Base-by-base conservation (phyloP, 2,329 filamentous ascomycete species). In the Aspergillus sp. region DNA sequence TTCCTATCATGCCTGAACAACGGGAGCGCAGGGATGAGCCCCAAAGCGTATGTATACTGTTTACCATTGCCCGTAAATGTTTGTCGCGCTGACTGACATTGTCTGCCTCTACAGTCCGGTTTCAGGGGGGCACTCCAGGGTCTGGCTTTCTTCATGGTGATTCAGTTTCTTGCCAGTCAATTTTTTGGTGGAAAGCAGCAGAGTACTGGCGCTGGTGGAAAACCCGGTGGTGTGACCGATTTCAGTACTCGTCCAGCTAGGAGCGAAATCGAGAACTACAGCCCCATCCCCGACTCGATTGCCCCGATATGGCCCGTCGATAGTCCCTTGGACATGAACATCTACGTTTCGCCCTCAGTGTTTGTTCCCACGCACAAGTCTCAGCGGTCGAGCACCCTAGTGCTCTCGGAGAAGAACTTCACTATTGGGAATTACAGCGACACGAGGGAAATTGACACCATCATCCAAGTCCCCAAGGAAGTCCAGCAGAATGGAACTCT, bases 401-500 rank as follows among this genome's bases (percentile, higher is more conserved):
- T 97, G 31, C 79, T 96, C 50, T 81, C 90, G 59, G 93, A 98
- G 81, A 90, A 87, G 75, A 83, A 84, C 63, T 98, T 96, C 76
- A 85, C 84, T 54, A 81, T 94, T 57, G 90, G 90, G 61, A 89
- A 96, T 76, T 92, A 83, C 72, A 89, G 87, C 59, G 92, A 98
- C 69, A 88, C 84, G 71, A 86, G 95, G 58, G 83, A 89, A 56
- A 84, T 93, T 59, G 88, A 94, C 66, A 90, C 90, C 6, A 88
- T 82, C 42, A 92, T 99, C 72, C 78, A 82, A 3, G 87, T 98
- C 4, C 94, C 95, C 2, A 81, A 82, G 62, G 82, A 86, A 47
- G 92, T 96, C 0, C 93, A 97, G 81, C 84, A 92, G 66, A 98
- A 98, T 73, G 92, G 91, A 36, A 97, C 94, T 1, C 84, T 99